Conservation (phyloP, 1,139 yeast species). For the Candida sp. region DNA sequence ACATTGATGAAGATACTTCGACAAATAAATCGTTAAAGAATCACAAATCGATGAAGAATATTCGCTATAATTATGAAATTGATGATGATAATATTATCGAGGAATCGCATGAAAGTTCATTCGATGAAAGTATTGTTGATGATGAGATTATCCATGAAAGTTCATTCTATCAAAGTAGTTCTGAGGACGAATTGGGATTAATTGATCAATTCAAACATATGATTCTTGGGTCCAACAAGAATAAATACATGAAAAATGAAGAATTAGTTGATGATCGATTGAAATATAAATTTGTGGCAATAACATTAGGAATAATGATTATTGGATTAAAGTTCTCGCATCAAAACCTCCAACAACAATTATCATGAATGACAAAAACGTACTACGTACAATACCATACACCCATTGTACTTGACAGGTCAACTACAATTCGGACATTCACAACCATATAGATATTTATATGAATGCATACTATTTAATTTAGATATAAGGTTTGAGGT, state of each 20-base stretch:
- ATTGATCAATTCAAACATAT: constrained; percentile 34
- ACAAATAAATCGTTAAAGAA: constrained; percentile 6
- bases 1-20: constrained; percentile 15
- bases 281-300: constrained; percentile 41
- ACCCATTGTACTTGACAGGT: constrained; percentile 2
- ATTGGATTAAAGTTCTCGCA: constrained; percentile 40
- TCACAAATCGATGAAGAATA: constrained; percentile 3
- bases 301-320: constrained; percentile 43
- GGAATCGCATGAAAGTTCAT: constrained; percentile 5
- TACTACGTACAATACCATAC: neutral
- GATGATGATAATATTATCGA: constrained; percentile 15
- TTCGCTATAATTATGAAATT: constrained; percentile 9
- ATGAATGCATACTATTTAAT: neutral
- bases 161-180: constrained; percentile 4
- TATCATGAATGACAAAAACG: neutral
- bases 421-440: neutral
- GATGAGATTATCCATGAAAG: constrained; percentile 11
- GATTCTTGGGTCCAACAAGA: constrained; percentile 29
- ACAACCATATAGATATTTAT: neutral
- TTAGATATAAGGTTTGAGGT: neutral
- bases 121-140: constrained; percentile 8
- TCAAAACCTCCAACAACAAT: constrained; percentile 7
- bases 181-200: constrained; percentile 23
- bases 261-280: constrained; percentile 38
- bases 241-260: constrained; percentile 15